Base-by-base conservation (phyloP, 306 rosid genomes). In the Lotus japonicus region DNA sequence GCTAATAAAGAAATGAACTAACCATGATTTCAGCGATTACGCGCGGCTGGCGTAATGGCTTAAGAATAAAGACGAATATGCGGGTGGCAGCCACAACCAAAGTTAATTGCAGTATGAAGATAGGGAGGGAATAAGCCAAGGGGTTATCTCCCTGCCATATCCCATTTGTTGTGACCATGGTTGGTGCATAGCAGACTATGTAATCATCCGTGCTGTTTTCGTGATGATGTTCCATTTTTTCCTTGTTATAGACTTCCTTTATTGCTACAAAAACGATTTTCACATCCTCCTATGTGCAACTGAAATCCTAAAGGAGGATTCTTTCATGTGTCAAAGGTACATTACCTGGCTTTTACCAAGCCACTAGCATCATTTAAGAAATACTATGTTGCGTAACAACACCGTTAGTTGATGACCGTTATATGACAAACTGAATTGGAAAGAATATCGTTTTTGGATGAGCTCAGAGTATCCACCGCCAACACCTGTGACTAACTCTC, bases 101-200 rank as follows among this genome's bases (percentile, higher is more conserved):
- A 23, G 94, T 83, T 21, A 92, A 52, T 64, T 92, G 98, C 71
- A 92, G 71, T 58, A 92, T 88, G 84, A 92, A 92, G 73, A 88
- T 96, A 55, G 98, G 98, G 18, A 92, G 89, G 78, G 98, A 92
- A 72, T 83, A 92, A 73, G 90, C 91, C 73, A 92, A 66, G 82
- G 98, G 98, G 66, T 90, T 92, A 41, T 92, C 97, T 5, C 98
- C 98, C 73, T 88, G 96, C 97, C 97, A 92, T n/a, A 92, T 68
- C 13, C 98, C 97, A 68, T 92, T 86, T 42, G 98, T 92, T 16
- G 96, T 90, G 35, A 92, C 82, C 98, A 90, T 86, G 18, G 87
- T 83, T 2, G 98, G 98, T 6, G 96, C 85, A 61, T 88, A 92
- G 38, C 98, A 92, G 0, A 92, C 86, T 33, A 88, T 88, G 1